Conservation (phyloP, 1,139 yeast species). For the Candida dubliniensis region DNA sequence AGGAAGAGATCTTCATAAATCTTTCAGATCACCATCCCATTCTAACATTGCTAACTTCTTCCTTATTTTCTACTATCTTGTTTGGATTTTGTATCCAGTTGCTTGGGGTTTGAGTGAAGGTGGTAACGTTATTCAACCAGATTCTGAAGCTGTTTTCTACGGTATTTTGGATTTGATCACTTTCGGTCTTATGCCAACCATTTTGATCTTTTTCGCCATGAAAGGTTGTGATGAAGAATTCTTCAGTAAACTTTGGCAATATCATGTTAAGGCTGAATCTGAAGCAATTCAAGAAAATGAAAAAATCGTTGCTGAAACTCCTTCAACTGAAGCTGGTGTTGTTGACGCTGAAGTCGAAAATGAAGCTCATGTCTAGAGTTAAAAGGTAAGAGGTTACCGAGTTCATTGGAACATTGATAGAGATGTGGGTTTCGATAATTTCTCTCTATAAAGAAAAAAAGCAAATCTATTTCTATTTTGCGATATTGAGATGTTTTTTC, state of each 20-base stretch:
- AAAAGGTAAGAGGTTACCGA: no score
- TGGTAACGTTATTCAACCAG: conserved; percentile 65
- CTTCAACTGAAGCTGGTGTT: conserved; percentile 9
- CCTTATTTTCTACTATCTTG: conserved; percentile 30
- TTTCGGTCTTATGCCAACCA: conserved; percentile 44
- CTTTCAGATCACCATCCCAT: conserved; percentile 14
- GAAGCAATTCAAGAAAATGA: conserved; percentile 14
- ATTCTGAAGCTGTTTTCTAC: conserved; percentile 65
- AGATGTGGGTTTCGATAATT: no score
- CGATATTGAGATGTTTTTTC: no score
- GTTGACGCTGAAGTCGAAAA: no score
- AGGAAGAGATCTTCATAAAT: conserved; percentile 12
- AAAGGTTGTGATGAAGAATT: conserved; percentile 31
- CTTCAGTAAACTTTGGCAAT: conserved; percentile 24
- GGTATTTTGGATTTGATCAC: conserved; percentile 58
- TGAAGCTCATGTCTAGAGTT: no score
- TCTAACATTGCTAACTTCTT: conserved; percentile 26
- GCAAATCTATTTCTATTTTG: no score
- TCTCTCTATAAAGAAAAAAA: no score
- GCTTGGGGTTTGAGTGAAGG: conserved; percentile 68
- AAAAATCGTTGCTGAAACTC: conserved; percentile 27
- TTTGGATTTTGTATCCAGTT: conserved; percentile 55
- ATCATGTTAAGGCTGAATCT: conserved; percentile 16
- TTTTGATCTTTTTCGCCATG: conserved; percentile 33
- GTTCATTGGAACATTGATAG: no score